A percentile compares a stretch with the other conserved stretches of the same genome.
Conservation (phyloP, 2,329 filamentous ascomycete genomes). For the Claviceps maximensis region DNA sequence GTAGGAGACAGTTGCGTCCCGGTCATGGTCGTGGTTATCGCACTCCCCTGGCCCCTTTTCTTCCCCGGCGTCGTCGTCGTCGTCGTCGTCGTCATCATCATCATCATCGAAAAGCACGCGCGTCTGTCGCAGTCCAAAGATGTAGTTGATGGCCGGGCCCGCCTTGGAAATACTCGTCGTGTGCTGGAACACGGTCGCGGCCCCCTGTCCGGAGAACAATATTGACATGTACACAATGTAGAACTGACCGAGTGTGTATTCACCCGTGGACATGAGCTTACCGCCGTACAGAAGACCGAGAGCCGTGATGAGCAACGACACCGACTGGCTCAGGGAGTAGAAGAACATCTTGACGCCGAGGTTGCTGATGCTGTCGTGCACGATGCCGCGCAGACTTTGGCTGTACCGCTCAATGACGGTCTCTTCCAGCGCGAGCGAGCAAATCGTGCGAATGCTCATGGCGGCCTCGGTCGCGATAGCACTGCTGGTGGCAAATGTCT, state of each 20-base stretch:
- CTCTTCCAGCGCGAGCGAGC: conserved; percentile 32
- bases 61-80: neutral
- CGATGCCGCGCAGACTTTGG: conserved; percentile 18
- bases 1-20: conserved; percentile 9
- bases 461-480: conserved; percentile 36
- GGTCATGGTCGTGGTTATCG: neutral
- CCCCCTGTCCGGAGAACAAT: conserved; percentile 31
- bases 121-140: conserved; percentile 26
- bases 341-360: conserved; percentile 27
- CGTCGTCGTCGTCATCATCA: conserved; percentile 8
- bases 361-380: conserved; percentile 15
- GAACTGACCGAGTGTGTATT: conserved; percentile 33
- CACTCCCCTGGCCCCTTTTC: neutral
- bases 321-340: conserved; percentile 27
- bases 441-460: conserved; percentile 34
- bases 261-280: conserved; percentile 26
- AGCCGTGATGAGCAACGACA: conserved; percentile 25
- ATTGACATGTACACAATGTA: conserved; percentile 39
- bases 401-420: conserved; percentile 26
- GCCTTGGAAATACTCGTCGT: conserved; percentile 39
- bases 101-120: conserved; percentile 19
- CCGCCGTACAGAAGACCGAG: conserved; percentile 30
- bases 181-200: conserved; percentile 28
- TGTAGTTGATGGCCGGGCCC: conserved; percentile 33
- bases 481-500: conserved; percentile 32